phyloP scores from a whole-genome alignment of 1,139 yeast species.

The Eremothecium gossypii region DNA sequence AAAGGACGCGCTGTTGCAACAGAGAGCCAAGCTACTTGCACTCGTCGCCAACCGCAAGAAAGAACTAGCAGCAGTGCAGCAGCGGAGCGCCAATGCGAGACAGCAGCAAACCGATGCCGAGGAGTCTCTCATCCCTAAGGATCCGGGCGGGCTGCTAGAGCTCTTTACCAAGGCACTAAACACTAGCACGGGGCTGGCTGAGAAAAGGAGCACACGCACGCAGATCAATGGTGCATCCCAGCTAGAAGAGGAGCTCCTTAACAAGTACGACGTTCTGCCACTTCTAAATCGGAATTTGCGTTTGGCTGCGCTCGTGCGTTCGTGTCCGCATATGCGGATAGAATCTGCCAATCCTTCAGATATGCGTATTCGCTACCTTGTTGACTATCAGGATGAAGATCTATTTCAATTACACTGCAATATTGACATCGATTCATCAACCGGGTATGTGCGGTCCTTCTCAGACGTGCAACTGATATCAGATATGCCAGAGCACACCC shows the following conservation, averaged over 20 bases:
- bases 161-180: not conserved
- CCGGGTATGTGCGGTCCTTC: conserved; percentile 1
- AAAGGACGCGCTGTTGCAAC: conserved; percentile 3
- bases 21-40: conserved; percentile 3
- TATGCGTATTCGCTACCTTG: not conserved
- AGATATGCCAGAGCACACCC: not conserved
- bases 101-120: not conserved
- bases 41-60: conserved; percentile 1
- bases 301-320: conserved; percentile 2
- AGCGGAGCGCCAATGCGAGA: not conserved
- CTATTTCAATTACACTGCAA: not conserved
- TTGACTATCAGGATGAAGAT: not conserved
- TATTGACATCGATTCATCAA: not conserved
- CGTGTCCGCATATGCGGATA: conserved; percentile 5
- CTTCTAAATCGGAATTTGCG: conserved; percentile 2
- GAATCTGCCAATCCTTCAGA: not conserved
- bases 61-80: not conserved
- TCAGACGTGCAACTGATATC: not conserved
- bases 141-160: not conserved
- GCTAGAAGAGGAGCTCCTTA: conserved; percentile 1
- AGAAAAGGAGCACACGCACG: not conserved
- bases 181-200: not conserved
- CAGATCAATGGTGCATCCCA: not conserved
- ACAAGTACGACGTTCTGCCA: conserved; percentile 9
- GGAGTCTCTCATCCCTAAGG: not conserved